These are phyloP conservation scores for Lotus japonicus DNA, from an alignment of 306 rosid species.

Conservation along the genomic window DNA sequence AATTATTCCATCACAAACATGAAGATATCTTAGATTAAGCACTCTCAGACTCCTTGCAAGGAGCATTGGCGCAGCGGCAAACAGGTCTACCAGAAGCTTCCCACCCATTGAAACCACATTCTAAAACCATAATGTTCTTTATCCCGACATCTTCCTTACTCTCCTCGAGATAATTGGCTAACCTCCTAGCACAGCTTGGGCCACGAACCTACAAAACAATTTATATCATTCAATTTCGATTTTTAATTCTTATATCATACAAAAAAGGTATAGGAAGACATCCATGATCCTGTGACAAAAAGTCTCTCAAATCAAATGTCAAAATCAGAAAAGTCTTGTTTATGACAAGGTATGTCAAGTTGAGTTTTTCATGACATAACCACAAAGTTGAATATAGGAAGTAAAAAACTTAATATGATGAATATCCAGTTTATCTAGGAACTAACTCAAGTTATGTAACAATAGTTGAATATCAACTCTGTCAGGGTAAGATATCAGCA, in stretches of 20 bases:
- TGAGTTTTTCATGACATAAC: neutral
- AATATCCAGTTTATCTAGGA: neutral
- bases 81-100: slow-evolving; percentile 83
- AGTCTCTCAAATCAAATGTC: neutral
- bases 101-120: slow-evolving; percentile 97
- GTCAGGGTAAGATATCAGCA: neutral
- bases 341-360: neutral
- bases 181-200: slow-evolving; percentile 74
- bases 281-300: neutral
- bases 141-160: slow-evolving; percentile 67
- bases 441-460: neutral
- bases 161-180: slow-evolving; percentile 60
- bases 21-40: slow-evolving; percentile 13
- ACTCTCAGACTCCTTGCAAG: slow-evolving; percentile 53
- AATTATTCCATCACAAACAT: slow-evolving; percentile 16
- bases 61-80: slow-evolving; percentile 66
- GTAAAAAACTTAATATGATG: neutral
- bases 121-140: slow-evolving; percentile 74
- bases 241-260: no score
- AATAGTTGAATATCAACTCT: neutral
- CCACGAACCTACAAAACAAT: slow-evolving; percentile 75
- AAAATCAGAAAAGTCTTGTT: slow-evolving; percentile 8
- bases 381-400: neutral
- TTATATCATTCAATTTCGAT: no score
- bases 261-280: neutral